These are phyloP conservation scores for Alternaria tenuissima DNA, from an alignment of 2,329 filamentous ascomycete genomes.

Conservation along the genomic window DNA sequence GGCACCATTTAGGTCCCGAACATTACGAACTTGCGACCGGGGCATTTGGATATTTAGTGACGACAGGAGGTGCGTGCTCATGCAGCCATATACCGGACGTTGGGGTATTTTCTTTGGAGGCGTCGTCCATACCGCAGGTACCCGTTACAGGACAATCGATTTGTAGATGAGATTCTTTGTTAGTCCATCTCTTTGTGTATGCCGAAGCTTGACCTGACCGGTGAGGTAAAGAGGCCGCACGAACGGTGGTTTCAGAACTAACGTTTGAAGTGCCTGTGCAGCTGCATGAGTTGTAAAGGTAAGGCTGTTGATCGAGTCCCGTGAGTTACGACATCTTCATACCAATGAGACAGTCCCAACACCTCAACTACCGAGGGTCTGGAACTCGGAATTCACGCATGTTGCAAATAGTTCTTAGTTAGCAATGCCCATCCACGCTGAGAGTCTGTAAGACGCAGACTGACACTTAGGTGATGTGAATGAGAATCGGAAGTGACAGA, in stretches of 20 bases:
- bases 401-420: constrained; percentile 35
- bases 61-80: constrained; percentile 34
- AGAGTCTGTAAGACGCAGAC: constrained; percentile 9
- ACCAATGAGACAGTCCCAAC: constrained; percentile 19
- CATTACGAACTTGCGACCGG: constrained; percentile 21
- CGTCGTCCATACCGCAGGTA: constrained; percentile 26
- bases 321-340: constrained; percentile 5
- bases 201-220: constrained; percentile 2
- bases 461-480: constrained; percentile 3
- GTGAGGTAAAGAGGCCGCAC: not conserved
- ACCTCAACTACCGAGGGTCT: constrained; percentile 15
- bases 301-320: not conserved
- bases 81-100: constrained; percentile 31
- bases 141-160: constrained; percentile 23
- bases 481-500: not conserved
- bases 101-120: constrained; percentile 25
- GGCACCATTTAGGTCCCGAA: constrained; percentile 27
- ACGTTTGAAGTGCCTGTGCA: not conserved
- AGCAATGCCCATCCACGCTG: constrained; percentile 17
- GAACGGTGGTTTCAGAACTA: constrained; percentile 1
- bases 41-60: constrained; percentile 36
- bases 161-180: constrained; percentile 22
- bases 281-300: not conserved
- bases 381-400: constrained; percentile 29
- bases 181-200: constrained; percentile 7